Evolutionary conservation across 2,329 filamentous ascomycete species (phyloP), one percentile per base, ranked within the genome.

Genomic region (Colletotrichum falcatum): DNA sequence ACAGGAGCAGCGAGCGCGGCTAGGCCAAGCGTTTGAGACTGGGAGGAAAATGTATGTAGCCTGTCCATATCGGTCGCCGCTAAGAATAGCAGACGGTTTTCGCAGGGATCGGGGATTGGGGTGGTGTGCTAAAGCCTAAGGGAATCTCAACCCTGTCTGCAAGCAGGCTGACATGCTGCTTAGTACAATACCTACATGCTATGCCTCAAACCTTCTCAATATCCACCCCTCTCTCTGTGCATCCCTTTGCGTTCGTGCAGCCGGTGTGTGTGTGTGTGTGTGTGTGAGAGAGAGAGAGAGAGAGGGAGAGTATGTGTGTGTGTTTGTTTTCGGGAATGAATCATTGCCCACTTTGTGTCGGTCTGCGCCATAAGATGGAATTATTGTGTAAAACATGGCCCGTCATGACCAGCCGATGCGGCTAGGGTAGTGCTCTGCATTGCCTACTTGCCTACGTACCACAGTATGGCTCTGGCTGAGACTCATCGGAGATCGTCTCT

Each of bases 61-160:
- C 35, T 62, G 60, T 20, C 28, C 3, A 66, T 59, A 63, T 59
- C 58, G 61, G 53, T 37, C 11, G 30, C 11, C 33, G 44, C 68
- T 71, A 71, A 71, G 49, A 71, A 71, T 68, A 71, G 58, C 16
- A 37, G 51, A 65, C 51, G 28, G 26, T 28, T 33, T 46, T 46
- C 7, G n/a, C 44, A 46, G 44, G 44, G 44, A 23, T 46, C 9
- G 9, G 33, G 20, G 12, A 44, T 46, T 30, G 56, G 39, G 28
- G 39, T 35, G 11, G 23, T 30, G n/a, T n/a, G 55, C n/a, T 9
- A 8, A 16, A 23, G 56, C 11, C 28, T 20, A 12, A 26, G 44
- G 55, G 60, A 62, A 62, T 30, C 26, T 20, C 46, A 61, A 51
- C 44, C 44, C 59, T n/a, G 37, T 39, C 23, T 51, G 53, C 53